These are phyloP conservation scores for Beauveria asiatica DNA, from an alignment of 2,329 filamentous ascomycete species.

Conservation along the genomic window DNA sequence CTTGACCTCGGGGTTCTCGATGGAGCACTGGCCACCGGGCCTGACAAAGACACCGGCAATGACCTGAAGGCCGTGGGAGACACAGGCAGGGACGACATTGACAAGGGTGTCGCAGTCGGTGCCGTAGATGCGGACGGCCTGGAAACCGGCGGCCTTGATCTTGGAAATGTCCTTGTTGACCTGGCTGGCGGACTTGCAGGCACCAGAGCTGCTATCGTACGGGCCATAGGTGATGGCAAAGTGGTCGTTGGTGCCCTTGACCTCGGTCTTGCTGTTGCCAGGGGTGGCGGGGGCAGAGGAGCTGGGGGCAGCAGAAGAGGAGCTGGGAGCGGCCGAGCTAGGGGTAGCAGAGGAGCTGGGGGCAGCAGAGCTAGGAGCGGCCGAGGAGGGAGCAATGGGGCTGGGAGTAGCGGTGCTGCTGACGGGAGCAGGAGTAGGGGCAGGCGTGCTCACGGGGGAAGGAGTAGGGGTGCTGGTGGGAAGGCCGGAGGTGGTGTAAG, in stretches of 20 bases:
- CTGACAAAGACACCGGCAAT: constrained; percentile 86
- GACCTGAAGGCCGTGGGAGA: constrained; percentile 61
- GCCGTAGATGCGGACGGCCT: constrained; percentile 72
- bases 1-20: constrained; percentile 51
- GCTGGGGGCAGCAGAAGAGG: constrained; percentile 20
- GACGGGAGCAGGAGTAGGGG: constrained; percentile 32
- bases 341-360: constrained; percentile 16
- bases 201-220: constrained; percentile 47
- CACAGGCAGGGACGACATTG: constrained; percentile 63
- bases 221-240: constrained; percentile 78
- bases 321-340: constrained; percentile 15
- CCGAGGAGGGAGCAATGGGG: constrained; percentile 14
- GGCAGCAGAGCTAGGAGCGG: constrained; percentile 17
- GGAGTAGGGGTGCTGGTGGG: constrained; percentile 22
- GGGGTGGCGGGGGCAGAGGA: constrained; percentile 18
- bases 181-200: constrained; percentile 55
- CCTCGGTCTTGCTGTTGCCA: neutral
- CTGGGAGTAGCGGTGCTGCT: constrained; percentile 15
- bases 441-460: constrained; percentile 40
- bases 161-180: constrained; percentile 52
- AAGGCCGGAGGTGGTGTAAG: constrained; percentile 43
- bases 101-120: constrained; percentile 80
- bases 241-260: constrained; percentile 41
- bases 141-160: constrained; percentile 61
- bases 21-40: constrained; percentile 45